Evolutionary conservation across 2,329 filamentous ascomycete species (phyloP).

Genomic region (Cercospora janseana): DNA sequence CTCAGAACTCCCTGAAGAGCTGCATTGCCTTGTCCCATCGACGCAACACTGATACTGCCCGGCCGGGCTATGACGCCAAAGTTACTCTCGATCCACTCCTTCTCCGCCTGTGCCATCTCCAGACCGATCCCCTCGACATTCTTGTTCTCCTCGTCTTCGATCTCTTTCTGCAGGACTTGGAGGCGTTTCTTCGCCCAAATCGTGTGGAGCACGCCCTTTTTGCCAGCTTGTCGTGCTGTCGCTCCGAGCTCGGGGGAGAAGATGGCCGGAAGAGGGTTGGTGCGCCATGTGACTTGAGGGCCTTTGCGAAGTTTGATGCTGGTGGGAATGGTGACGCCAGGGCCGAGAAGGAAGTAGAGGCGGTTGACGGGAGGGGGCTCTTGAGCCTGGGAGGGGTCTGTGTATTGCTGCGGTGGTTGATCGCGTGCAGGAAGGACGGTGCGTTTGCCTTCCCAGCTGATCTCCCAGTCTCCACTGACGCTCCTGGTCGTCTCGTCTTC

Average conservation of each 20-base stretch:
- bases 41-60: conserved; percentile 40
- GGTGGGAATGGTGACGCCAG: conserved; percentile 67
- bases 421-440: conserved; percentile 67
- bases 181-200: conserved; percentile 85
- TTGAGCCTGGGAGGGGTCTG: conserved; percentile 17
- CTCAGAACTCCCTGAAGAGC: conserved; percentile 21
- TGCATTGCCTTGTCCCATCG: conserved; percentile 31
- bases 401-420: conserved; percentile 33
- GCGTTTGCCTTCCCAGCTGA: conserved; percentile 77
- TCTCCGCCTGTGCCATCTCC: conserved; percentile 80
- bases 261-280: conserved; percentile 82
- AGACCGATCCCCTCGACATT: conserved; percentile 81
- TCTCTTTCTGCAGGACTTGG: conserved; percentile 72
- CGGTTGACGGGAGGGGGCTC: conserved; percentile 50
- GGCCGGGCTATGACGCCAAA: conserved; percentile 62
- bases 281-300: conserved; percentile 52
- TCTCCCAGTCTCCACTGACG: conserved; percentile 63
- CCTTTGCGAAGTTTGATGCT: conserved; percentile 61
- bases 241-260: conserved; percentile 73
- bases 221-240: conserved; percentile 64
- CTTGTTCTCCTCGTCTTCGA: conserved; percentile 66
- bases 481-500: conserved; percentile 54
- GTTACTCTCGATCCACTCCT: conserved; percentile 78
- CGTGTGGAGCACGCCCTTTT: conserved; percentile 81
- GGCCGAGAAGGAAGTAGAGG: conserved; percentile 78